Evolutionary conservation across 192 early-diverging fungal species (phyloP).

Genomic region (Bifiguratus adelaidae): DNA sequence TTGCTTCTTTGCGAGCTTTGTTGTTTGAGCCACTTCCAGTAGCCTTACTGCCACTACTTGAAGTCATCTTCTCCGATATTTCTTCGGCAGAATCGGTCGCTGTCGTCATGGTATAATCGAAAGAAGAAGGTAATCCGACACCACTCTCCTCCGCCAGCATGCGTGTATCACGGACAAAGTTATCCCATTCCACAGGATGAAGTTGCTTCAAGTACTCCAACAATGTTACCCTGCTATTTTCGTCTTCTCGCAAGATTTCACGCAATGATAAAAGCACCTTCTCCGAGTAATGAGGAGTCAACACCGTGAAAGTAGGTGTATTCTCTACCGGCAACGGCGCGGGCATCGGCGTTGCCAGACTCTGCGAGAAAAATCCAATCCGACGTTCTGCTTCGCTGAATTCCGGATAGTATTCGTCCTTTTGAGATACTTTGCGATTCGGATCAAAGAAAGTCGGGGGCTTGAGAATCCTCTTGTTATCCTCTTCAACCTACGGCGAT

Average conservation of each 20-base stretch:
- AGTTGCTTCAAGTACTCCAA: slow-evolving; percentile 74
- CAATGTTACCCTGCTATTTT: slow-evolving; percentile 66
- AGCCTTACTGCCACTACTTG: slow-evolving; percentile 2
- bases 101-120: neutral
- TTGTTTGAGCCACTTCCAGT: too few relatives aligned
- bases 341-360: slow-evolving; percentile 69
- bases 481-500: slow-evolving; percentile 15
- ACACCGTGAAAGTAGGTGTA: slow-evolving; percentile 79
- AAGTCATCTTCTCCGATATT: neutral
- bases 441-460: slow-evolving; percentile 60
- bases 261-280: slow-evolving; percentile 74
- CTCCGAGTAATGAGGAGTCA: slow-evolving; percentile 79
- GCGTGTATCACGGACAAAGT: slow-evolving; percentile 84
- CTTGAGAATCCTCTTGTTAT: slow-evolving; percentile 57
- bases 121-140: too few relatives aligned
- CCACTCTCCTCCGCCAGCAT: slow-evolving; percentile 70
- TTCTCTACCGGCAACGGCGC: slow-evolving; percentile 68
- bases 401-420: slow-evolving; percentile 55
- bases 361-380: slow-evolving; percentile 81
- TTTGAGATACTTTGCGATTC: slow-evolving; percentile 29
- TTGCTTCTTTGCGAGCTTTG: slow-evolving; percentile 12
- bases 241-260: slow-evolving; percentile 78
- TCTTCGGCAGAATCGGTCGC: slow-evolving; percentile 1
- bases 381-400: slow-evolving; percentile 72
- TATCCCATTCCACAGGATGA: slow-evolving; percentile 80